phyloP scores from a whole-genome alignment of 1,139 yeast genomes.

The Suhomyces anneliseae region DNA sequence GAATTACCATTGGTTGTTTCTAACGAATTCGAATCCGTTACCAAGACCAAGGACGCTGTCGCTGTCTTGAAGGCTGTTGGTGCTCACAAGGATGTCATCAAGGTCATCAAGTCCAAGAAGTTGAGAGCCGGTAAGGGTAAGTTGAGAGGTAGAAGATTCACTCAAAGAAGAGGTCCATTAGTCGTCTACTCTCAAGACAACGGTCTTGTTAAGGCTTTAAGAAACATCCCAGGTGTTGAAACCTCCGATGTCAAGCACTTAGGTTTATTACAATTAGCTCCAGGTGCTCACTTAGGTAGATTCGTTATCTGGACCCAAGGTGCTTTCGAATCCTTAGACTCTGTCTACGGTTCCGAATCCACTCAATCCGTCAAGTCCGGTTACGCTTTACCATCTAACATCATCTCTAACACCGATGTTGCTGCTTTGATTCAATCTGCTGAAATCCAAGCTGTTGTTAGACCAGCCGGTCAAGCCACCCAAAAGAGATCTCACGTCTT shows the following conservation, averaged over 20 bases:
- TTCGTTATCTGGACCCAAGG: conserved; percentile 99
- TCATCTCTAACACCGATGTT: conserved; percentile 93
- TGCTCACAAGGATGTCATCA: conserved; percentile 97
- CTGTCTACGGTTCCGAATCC: conserved; percentile 94
- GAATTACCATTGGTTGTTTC: conserved; percentile 98
- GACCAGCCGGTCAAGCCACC: conserved; percentile 93
- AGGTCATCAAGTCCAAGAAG: conserved; percentile 98
- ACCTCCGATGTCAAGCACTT: conserved; percentile 89
- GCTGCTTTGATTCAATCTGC: conserved; percentile 98
- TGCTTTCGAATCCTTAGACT: conserved; percentile 96
- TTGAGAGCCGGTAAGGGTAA: conserved; percentile 99
- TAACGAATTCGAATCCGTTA: conserved; percentile 86
- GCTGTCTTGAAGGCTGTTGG: conserved; percentile 98
- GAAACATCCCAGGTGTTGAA: conserved; percentile 99
- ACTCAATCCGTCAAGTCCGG: conserved; percentile 83
- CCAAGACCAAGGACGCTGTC: conserved; percentile 98
- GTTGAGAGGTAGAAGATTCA: conserved; percentile 99
- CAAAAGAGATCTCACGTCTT: conserved; percentile 94
- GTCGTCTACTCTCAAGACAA: conserved; percentile 98
- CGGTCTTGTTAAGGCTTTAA: conserved; percentile 97
- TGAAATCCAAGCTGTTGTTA: conserved; percentile 95
- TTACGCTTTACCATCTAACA: conserved; percentile 91
- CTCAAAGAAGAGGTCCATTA: conserved; percentile 99
- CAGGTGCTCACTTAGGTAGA: conserved; percentile 99
- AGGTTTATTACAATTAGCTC: conserved; percentile 98